These are phyloP conservation scores for Mycena rosella DNA, from an alignment of 768 basidiomycete genomes.

Conservation along the genomic window DNA sequence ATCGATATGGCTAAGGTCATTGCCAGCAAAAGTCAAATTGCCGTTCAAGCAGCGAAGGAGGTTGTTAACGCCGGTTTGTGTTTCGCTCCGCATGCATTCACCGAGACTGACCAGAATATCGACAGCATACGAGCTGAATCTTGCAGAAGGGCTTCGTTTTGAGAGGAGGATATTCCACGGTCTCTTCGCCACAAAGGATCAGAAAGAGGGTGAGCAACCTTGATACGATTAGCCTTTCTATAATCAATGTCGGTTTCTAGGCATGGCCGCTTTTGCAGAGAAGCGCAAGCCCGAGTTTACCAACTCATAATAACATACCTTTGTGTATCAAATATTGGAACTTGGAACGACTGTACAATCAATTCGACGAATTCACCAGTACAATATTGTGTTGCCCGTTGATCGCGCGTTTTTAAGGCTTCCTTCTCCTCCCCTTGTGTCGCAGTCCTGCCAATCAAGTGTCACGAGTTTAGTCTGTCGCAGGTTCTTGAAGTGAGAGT, in stretches of 20 bases:
- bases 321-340: background rate
- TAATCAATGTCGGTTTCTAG: slow-evolving; percentile 55
- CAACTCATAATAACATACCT: slow-evolving; percentile 55
- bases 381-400: no score
- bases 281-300: slow-evolving; percentile 92
- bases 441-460: background rate
- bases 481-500: background rate
- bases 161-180: slow-evolving; percentile 93
- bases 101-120: slow-evolving; percentile 11
- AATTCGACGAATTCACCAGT: no score
- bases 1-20: slow-evolving; percentile 83
- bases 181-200: slow-evolving; percentile 93
- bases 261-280: slow-evolving; percentile 95
- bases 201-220: slow-evolving; percentile 79
- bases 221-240: background rate
- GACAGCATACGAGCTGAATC: slow-evolving; percentile 81
- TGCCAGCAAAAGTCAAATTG: slow-evolving; percentile 84
- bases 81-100: background rate
- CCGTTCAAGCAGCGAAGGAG: slow-evolving; percentile 92
- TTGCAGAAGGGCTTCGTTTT: slow-evolving; percentile 87
- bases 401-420: background rate
- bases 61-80: slow-evolving; percentile 87
- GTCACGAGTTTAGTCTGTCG: background rate
- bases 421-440: background rate
- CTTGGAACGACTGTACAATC: background rate